A percentile compares a stretch with the other conserved stretches of the same genome.
These are phyloP conservation scores for Botrytis elliptica DNA, from an alignment of 2,329 filamentous ascomycete species.

Conservation along the genomic window DNA sequence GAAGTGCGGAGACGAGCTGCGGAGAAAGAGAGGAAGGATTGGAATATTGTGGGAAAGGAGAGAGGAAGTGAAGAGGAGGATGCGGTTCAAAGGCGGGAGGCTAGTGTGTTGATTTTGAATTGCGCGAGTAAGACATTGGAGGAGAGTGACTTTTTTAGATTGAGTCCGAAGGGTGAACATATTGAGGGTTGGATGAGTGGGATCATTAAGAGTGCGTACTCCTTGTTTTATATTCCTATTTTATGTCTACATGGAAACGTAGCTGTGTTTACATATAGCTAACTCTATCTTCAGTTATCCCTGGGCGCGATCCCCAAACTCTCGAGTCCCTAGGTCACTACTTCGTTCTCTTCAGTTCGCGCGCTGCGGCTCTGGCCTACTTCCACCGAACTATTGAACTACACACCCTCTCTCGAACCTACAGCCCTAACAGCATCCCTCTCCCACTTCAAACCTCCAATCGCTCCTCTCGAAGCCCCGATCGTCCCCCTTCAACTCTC, in stretches of 20 bases:
- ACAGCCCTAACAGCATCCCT: conserved; percentile 40
- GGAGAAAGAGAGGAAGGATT: conserved; percentile 12
- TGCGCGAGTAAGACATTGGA: conserved; percentile 59
- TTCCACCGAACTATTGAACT: conserved; percentile 53
- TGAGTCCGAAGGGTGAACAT: conserved; percentile 60
- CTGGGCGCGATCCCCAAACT: conserved; percentile 61
- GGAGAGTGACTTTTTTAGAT: conserved; percentile 68
- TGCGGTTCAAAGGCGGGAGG: conserved; percentile 1
- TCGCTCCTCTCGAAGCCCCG: conserved; percentile 33
- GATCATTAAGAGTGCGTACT: conserved; percentile 53
- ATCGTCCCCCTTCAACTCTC: conserved; percentile 37
- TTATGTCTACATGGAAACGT: not conserved
- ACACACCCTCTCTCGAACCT: conserved; percentile 46
- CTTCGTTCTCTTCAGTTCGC: conserved; percentile 64
- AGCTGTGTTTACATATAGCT: not conserved
- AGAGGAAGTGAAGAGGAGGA: conserved; percentile 1
- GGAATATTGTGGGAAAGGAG: conserved; percentile 1
- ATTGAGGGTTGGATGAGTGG: conserved; percentile 67
- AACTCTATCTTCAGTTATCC: conserved; percentile 50
- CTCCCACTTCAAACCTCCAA: conserved; percentile 39
- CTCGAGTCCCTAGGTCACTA: conserved; percentile 64
- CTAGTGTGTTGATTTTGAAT: conserved; percentile 52
- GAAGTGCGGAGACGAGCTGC: conserved; percentile 12
- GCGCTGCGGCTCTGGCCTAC: conserved; percentile 60
- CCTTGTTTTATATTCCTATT: not conserved